Percentiles rank a stretch among this genome's conserved stretches.
These are phyloP conservation scores for Salix caprea DNA, from an alignment of 345 rosid genomes.

Conservation along the genomic window DNA sequence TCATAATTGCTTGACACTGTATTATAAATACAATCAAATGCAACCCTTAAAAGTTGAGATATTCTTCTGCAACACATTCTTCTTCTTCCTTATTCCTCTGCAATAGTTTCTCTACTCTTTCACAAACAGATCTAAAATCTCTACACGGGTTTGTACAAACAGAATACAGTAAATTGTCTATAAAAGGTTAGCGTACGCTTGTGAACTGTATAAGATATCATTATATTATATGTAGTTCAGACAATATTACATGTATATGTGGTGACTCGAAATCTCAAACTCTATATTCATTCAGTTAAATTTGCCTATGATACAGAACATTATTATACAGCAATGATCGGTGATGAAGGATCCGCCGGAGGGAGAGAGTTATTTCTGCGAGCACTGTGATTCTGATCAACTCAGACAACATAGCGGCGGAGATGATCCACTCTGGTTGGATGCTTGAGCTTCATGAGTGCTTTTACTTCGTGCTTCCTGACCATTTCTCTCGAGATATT, in stretches of 20 bases:
- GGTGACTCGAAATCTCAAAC: slow-evolving; percentile 4
- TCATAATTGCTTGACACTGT: no score
- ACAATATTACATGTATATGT: slow-evolving; percentile 1
- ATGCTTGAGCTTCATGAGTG: slow-evolving; percentile 94
- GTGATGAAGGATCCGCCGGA: neutral
- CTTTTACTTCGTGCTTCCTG: slow-evolving; percentile 91
- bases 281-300: slow-evolving; percentile 17
- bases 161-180: neutral
- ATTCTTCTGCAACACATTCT: no score
- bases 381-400: neutral
- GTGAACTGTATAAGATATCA: neutral
- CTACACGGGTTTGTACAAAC: neutral
- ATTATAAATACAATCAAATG: no score
- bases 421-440: slow-evolving; percentile 85
- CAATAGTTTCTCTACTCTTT: no score
- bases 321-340: slow-evolving; percentile 8
- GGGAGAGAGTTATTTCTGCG: slow-evolving; percentile 2
- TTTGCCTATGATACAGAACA: slow-evolving; percentile 23
- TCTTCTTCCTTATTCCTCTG: no score
- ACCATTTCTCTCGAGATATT: slow-evolving; percentile 98
- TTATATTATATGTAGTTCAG: neutral
- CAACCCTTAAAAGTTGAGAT: no score
- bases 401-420: slow-evolving; percentile 60
- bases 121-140: no score
- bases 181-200: neutral